Percentiles rank a stretch among this genome's conserved stretches.
phyloP scores from a whole-genome alignment of 2,329 filamentous ascomycete species.

The Microdochium bolleyi region DNA sequence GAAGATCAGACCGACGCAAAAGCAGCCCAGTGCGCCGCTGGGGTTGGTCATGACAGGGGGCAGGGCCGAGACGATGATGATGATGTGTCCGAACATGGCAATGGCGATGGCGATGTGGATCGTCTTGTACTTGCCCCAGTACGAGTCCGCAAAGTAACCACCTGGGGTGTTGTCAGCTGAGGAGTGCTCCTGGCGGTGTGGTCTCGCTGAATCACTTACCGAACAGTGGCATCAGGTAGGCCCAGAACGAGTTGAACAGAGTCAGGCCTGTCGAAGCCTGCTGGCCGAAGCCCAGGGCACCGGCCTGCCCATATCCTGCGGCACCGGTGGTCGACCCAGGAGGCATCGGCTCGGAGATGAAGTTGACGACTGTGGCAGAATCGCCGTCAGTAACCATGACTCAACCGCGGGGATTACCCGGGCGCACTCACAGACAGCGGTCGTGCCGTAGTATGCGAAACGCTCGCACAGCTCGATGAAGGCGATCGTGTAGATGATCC shows the following conservation, averaged over 20 bases:
- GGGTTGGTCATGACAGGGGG: slow-evolving; percentile 46
- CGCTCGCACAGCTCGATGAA: slow-evolving; percentile 59
- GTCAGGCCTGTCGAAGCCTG: slow-evolving; percentile 16
- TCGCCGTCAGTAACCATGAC: not conserved
- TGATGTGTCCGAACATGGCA: slow-evolving; percentile 49
- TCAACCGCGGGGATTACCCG: too few species aligned
- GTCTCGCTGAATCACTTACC: slow-evolving; percentile 8
- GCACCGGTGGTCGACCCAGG: slow-evolving; percentile 46
- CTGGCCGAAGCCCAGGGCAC: slow-evolving; percentile 43
- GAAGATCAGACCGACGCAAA: slow-evolving; percentile 49
- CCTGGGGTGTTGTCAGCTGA: slow-evolving; percentile 13
- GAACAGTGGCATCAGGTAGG: slow-evolving; percentile 20
- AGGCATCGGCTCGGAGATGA: slow-evolving; percentile 52
- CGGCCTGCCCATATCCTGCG: slow-evolving; percentile 29
- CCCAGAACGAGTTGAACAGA: slow-evolving; percentile 22
- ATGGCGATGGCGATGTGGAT: slow-evolving; percentile 49
- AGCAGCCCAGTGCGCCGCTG: slow-evolving; percentile 44
- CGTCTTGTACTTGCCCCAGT: slow-evolving; percentile 54
- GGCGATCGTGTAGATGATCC: slow-evolving; percentile 48
- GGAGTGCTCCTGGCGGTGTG: not conserved
- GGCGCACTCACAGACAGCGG: slow-evolving; percentile 46
- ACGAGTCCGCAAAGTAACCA: slow-evolving; percentile 48
- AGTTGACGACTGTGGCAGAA: slow-evolving; percentile 41
- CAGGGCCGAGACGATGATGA: slow-evolving; percentile 51
- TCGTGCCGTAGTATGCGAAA: slow-evolving; percentile 58